Percentiles rank a stretch among this genome's conserved stretches.
phyloP scores from a whole-genome alignment of 2,329 filamentous ascomycete species.

The Sclerotinia borealis region DNA sequence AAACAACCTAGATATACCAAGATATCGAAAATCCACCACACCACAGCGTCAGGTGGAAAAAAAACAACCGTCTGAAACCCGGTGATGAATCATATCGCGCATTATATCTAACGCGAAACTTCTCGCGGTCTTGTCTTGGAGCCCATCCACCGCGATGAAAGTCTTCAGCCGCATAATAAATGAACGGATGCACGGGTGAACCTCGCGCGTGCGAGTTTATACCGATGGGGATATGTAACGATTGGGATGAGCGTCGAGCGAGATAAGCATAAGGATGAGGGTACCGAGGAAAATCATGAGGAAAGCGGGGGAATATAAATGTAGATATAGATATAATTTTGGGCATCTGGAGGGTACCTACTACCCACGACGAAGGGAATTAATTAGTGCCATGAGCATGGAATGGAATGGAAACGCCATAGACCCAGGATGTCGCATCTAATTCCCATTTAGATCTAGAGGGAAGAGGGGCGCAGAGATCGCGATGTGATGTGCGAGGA shows the following conservation, averaged over 20 bases:
- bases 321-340: too few species aligned
- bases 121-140: slow-evolving; percentile 26
- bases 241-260: slow-evolving; percentile 77
- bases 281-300: slow-evolving; percentile 76
- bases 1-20: slow-evolving; percentile 20
- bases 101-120: slow-evolving; percentile 22
- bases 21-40: slow-evolving; percentile 24
- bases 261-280: slow-evolving; percentile 69
- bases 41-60: slow-evolving; percentile 19
- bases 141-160: slow-evolving; percentile 25
- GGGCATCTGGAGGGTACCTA: slow-evolving; percentile 17
- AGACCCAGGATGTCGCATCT: slow-evolving; percentile 24
- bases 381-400: slow-evolving; percentile 21
- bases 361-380: slow-evolving; percentile 23
- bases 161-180: slow-evolving; percentile 26
- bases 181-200: slow-evolving; percentile 19
- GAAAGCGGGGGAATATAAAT: slow-evolving; percentile 61
- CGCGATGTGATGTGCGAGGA: slow-evolving; percentile 16
- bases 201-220: slow-evolving; percentile 25
- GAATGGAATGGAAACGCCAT: slow-evolving; percentile 20
- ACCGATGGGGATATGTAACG: slow-evolving; percentile 44
- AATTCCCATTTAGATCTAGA: slow-evolving; percentile 22
- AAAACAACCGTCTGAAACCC: slow-evolving; percentile 20
- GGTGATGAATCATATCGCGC: slow-evolving; percentile 20
- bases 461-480: slow-evolving; percentile 21